Conservation (phyloP, 306 rosid species). For the Casuarina equisetifolia region DNA sequence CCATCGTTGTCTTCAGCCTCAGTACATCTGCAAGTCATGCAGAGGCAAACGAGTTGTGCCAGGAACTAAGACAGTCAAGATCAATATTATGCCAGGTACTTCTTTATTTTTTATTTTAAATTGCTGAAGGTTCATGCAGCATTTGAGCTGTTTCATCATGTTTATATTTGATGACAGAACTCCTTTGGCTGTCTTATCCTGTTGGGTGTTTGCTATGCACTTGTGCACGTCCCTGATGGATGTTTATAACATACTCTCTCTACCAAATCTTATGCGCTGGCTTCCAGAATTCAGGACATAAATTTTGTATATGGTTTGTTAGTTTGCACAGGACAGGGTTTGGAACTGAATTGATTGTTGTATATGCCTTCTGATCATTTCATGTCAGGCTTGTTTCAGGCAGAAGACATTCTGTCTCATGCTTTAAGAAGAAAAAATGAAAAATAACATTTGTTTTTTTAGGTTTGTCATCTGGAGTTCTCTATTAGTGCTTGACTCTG, state of each 20-base stretch:
- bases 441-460: neutral
- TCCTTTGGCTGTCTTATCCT: neutral
- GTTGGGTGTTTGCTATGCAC: neutral
- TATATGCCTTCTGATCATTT: neutral
- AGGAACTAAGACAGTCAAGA: slow-evolving; percentile 63
- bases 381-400: neutral
- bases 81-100: slow-evolving; percentile 69
- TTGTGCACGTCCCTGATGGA: neutral
- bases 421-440: neutral
- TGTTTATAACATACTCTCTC: too few relatives aligned
- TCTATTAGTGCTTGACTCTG: slow-evolving; percentile 18
- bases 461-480: neutral
- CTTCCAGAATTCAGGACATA: neutral
- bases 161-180: neutral
- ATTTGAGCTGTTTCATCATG: neutral
- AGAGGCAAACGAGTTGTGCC: slow-evolving; percentile 59
- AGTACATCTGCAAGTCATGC: slow-evolving; percentile 46
- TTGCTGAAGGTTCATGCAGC: neutral
- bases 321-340: neutral
- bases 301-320: neutral
- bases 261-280: neutral
- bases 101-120: neutral
- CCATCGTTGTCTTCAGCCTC: neutral
- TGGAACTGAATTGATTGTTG: neutral
- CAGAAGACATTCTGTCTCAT: neutral